A percentile compares a stretch with the other conserved stretches of the same genome.
These are phyloP conservation scores for Leishmania guyanensis DNA, from an alignment of 208 protist species.

Conservation along the genomic window DNA sequence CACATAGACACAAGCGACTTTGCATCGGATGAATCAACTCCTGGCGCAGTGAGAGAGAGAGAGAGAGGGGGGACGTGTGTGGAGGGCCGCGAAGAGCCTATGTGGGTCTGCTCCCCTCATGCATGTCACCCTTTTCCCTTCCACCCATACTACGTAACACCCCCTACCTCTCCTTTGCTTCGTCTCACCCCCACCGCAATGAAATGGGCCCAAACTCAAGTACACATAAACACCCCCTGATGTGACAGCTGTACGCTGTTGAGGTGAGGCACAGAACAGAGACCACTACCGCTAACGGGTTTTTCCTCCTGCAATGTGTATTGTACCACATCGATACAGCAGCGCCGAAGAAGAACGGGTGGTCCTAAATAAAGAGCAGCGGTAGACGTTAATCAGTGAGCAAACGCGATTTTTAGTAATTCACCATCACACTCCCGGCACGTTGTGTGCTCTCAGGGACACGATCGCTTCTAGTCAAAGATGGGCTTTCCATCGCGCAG, in stretches of 20 bases:
- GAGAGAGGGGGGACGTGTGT: no score
- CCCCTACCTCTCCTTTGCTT: not conserved
- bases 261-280: not conserved
- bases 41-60: not conserved
- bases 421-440: not conserved
- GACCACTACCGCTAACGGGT: not conserved
- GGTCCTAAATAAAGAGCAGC: not conserved
- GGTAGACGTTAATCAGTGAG: not conserved
- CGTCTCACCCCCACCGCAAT: not conserved
- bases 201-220: not conserved
- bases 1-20: not conserved
- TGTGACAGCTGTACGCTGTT: not conserved
- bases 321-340: slow-evolving; percentile 2
- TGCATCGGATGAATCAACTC: not conserved
- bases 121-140: not conserved
- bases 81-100: not conserved
- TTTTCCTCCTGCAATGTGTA: not conserved
- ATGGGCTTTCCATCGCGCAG: slow-evolving; percentile 69
- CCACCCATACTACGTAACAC: not conserved
- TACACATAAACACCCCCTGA: not conserved
- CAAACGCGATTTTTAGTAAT: no score
- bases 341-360: slow-evolving; percentile 14
- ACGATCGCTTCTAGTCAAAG: slow-evolving; percentile 42
- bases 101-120: slow-evolving; percentile 1
- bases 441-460: not conserved